Percentiles rank a stretch among this genome's conserved stretches.
These are phyloP conservation scores for Hypholoma fasciculare DNA, from an alignment of 768 basidiomycete species.

Conservation along the genomic window DNA sequence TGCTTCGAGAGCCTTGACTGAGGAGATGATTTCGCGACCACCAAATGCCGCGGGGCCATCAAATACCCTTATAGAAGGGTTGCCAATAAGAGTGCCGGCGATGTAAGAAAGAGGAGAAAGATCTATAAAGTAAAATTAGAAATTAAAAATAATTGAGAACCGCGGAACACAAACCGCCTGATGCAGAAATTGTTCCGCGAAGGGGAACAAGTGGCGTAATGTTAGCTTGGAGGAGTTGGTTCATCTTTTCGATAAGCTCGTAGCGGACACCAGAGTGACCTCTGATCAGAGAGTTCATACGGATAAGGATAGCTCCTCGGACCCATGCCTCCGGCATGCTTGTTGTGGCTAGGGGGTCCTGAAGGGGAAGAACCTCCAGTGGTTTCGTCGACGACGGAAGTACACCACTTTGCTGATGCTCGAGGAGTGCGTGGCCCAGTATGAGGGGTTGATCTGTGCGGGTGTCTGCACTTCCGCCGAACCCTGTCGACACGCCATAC, in stretches of 20 bases:
- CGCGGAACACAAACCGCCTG: conserved; percentile 55
- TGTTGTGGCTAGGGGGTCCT: conserved; percentile 63
- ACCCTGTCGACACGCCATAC: conserved; percentile 84
- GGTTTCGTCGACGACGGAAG: conserved; percentile 57
- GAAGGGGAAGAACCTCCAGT: conserved; percentile 61
- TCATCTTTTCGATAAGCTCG: conserved; percentile 80
- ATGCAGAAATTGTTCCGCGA: conserved; percentile 81
- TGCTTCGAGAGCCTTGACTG: conserved; percentile 54
- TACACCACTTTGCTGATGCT: conserved; percentile 80
- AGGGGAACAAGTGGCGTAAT: conserved; percentile 82
- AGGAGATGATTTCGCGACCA: conserved; percentile 51
- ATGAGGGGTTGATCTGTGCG: conserved; percentile 72
- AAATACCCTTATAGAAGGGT: conserved; percentile 76
- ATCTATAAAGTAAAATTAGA: conserved; percentile 38
- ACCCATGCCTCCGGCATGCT: conserved; percentile 90
- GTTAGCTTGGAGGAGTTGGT: conserved; percentile 65
- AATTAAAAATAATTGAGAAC: conserved; percentile 11
- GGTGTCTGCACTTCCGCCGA: conserved; percentile 88
- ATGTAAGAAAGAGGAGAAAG: conserved; percentile 82
- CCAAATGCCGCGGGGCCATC: conserved; percentile 50
- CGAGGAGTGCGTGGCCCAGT: conserved; percentile 81
- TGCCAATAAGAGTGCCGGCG: conserved; percentile 78
- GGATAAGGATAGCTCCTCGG: conserved; percentile 82
- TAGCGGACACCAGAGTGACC: conserved; percentile 87
- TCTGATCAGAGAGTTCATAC: conserved; percentile 86